Evolutionary conservation across 129 eudicot genomes (phyloP).

Genomic region (Flaveria bidentis): DNA sequence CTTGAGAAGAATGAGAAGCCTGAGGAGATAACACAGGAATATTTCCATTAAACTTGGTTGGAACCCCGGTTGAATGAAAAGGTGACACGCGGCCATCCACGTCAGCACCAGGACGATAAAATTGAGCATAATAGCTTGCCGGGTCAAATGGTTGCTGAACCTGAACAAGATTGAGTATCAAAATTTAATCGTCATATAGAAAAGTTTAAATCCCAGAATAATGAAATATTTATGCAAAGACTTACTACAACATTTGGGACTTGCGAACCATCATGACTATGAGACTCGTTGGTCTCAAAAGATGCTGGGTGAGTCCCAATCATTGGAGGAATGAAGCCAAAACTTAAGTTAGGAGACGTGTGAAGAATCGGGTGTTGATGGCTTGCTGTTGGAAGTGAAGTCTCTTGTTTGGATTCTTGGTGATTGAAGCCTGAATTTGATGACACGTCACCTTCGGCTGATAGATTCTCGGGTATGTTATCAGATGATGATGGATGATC

Average conservation of each 20-base stretch:
- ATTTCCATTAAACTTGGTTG: conserved; percentile 56
- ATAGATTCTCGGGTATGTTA: conserved; percentile 38
- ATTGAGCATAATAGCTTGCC: conserved; percentile 69
- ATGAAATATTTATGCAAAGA: conserved; percentile 1
- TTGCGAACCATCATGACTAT: conserved; percentile 58
- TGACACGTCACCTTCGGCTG: conserved; percentile 51
- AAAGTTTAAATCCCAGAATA: background rate
- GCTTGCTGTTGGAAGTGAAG: conserved; percentile 40
- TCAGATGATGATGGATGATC: conserved; percentile 46
- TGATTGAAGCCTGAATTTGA: conserved; percentile 44
- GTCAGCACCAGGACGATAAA: conserved; percentile 57
- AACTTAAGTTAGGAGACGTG: conserved; percentile 51
- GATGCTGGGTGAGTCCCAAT: conserved; percentile 46
- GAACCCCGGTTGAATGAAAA: conserved; percentile 50
- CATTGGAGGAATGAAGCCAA: conserved; percentile 64
- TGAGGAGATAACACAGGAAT: conserved; percentile 51
- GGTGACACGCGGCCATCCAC: conserved; percentile 71
- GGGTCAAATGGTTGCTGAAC: conserved; percentile 72
- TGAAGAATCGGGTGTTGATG: conserved; percentile 48
- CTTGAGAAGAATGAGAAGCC: conserved; percentile 61
- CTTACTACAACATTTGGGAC: conserved; percentile 72
- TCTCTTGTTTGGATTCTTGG: conserved; percentile 55
- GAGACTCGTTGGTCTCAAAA: conserved; percentile 58
- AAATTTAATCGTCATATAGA: background rate
- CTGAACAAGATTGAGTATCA: conserved; percentile 28